Base-by-base conservation (phyloP, 352 stramenopile species). In the Pythium myriotylum region DNA sequence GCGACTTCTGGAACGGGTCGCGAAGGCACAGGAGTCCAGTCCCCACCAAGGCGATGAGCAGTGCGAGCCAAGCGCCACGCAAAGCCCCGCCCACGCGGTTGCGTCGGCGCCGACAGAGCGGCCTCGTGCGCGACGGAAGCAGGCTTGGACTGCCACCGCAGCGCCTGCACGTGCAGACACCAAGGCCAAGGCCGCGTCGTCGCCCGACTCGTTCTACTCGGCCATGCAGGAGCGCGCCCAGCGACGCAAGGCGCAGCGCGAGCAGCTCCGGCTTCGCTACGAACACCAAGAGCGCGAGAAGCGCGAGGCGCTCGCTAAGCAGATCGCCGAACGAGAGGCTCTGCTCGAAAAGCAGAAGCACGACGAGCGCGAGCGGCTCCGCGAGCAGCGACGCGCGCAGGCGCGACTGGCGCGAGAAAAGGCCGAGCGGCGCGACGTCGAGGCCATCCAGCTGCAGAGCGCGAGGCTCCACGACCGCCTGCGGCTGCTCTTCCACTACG, bases 181-280 rank as follows among this genome's bases (percentile, higher is more conserved):
- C 10, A 24, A 22, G 17, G 17, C 29, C 47, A 46, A 55, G 24
- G 19, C 45, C 12, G 23, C 19, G 16, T 35, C 62, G 9, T 56
- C 62, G 22, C 62, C 62, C 4, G 74, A 88, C 49, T 69, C 76
- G 29, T 57, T 88, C 4, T 89, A 84, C 45, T 16, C 63, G 20
- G 68, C 74, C 0, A 91, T 89, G 77, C 68, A 85, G 47, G 73
- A 78, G 54, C 77, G 79, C 6, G 73, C 79, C 9, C 54, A 54
- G n/a, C 68, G 87, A 48, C 74, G 82, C 7, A 89, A 88, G 33
- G 48, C 70, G 60, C 77, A 79, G 24, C 78, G 82, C 19, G 76
- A 86, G 29, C 45, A 76, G 27, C 62, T 91, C 19, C 74, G 70
- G 50, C 67, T 63, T 20, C 82, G 71, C 35, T 89, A 91, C 46